Evolutionary conservation across 2,329 filamentous ascomycete genomes (phyloP), one percentile per base, ranked within the genome.

Genomic region (Dactylellina drechsleri): DNA sequence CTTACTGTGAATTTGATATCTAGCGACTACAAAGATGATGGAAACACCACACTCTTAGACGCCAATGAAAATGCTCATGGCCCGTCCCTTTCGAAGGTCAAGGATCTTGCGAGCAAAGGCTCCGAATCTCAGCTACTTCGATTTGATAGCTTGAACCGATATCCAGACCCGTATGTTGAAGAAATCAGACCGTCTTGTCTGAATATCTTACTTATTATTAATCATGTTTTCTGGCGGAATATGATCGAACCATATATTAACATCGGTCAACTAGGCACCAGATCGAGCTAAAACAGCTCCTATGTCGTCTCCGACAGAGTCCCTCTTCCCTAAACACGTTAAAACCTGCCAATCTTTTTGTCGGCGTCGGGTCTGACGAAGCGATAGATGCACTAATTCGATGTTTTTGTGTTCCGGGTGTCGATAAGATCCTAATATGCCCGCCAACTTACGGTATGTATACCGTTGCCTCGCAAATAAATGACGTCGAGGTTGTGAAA

Each of bases 371-470:
- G 77, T 96, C 92, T 76, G 95, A 99, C 82, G 95, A 99, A 85
- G 94, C 92, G 77, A 97, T 99, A 81, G 95, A 99, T 83, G 92
- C 92, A 4, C 87, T 99, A 47, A 87, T 99, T 73, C 90, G 95
- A 62, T 95, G 92, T 83, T 99, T 99, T 85, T 99, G 95, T 83
- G 84, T 88, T 1, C 95, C 95, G 0, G 92, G 90, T 53, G 86
- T 86, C 78, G 95, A 99, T 83, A 92, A 91, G 81, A 96, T 99
- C 81, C 87, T 99, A 41, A 94, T 92, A 49, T 98, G 94, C 81
- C 95, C 95, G 16, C 95, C 95, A 0, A 99, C 95, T 0, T 99
- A 99, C 82, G 95, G 95, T 83, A 99, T 99, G 95, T 99, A 99
- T 85, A 86, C 88, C 54, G 95, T 99, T 16, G 96, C 92, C 5